Evolutionary conservation across 441 rosid genomes (phyloP).

Genomic region (Viola pubescens): DNA sequence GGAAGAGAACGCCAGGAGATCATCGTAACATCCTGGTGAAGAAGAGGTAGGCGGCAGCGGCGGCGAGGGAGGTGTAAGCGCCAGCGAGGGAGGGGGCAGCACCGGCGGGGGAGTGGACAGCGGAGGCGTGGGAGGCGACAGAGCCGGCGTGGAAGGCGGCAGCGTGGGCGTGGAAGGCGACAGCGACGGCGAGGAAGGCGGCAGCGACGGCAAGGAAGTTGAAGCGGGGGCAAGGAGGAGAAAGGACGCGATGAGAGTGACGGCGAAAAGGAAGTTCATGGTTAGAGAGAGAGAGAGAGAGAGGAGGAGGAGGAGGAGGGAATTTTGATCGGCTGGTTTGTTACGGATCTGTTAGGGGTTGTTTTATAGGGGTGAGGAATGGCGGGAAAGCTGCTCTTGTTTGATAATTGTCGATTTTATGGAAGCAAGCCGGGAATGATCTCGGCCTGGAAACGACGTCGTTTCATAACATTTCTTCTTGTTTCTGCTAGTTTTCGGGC

Average conservation of each 20-base stretch:
- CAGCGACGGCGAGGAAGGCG: neutral
- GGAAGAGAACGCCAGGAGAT: conserved; percentile 63
- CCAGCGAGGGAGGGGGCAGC: neutral
- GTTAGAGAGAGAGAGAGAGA: conserved; percentile 5
- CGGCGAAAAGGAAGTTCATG: neutral
- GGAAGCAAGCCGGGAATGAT: conserved; percentile 8
- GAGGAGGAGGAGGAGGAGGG: conserved; percentile 1
- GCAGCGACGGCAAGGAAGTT: neutral
- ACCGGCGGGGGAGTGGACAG: neutral
- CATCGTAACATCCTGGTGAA: conserved; percentile 33
- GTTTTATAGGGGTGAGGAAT: neutral
- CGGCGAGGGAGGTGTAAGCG: conserved; percentile 10
- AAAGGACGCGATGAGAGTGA: neutral
- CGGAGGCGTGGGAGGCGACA: conserved; percentile 14
- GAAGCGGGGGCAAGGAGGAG: neutral
- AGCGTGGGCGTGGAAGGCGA: conserved; percentile 16
- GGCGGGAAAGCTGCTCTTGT: conserved; percentile 12
- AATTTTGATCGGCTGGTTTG: neutral
- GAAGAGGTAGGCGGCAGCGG: conserved; percentile 10
- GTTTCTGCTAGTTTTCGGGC: too few species aligned
- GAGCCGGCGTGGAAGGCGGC: neutral
- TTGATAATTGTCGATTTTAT: conserved; percentile 4
- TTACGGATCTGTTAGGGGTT: neutral
- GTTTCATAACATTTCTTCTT: neutral
- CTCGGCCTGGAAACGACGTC: neutral